Base-by-base conservation (phyloP, 192 early-diverging fungal species). In the Coemansia sp. region DNA sequence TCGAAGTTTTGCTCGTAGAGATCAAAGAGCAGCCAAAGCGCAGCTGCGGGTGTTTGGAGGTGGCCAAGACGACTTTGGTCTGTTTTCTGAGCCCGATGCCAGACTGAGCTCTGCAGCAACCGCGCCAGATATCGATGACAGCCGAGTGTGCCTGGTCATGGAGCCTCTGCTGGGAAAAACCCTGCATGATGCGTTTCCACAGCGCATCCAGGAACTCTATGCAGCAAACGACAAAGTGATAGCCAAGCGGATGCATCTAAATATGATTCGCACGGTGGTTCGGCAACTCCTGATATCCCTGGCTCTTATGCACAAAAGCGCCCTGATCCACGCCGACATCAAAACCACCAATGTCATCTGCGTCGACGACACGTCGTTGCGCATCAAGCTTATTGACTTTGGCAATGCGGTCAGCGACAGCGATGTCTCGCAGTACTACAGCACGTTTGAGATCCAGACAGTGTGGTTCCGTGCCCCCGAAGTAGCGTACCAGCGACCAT, bases 391-490 rank as follows among this genome's bases (percentile, higher is more conserved):
- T 31, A 91, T 93, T 30, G 96, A 99, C 73, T 99, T 99, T 83
- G 96, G 96, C 16, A 80, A 97, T 12, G 94, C 96, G 0, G 77
- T 94, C 8, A 59, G 73, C 56, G 73, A 77, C 16, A 55, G 63
- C 18, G 67, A 70, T 35, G 73, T 77, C 23, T 42, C 60, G 19
- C 67, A 77, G 67, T 77, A 77, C 55, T 77, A 70, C 60, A 64
- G 52, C 41, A 66, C 86, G 6, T 86, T 91, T 45, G 77, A 87
- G 43, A 95, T 99, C 14, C 92, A 96, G 54, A 99, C 96, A 3
- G 73, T 96, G 14, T 99, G 96, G 96, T 99, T 97, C 65, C 81
- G 96, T 13, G 87, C 94, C 12, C 92, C 93, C 0, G 94, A 97
- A 58, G 78, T 99, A 6, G 80, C 82, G 2, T 99, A 99, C 71